Base-by-base conservation (phyloP, 306 rosid species). In the Sophora flavescens region DNA sequence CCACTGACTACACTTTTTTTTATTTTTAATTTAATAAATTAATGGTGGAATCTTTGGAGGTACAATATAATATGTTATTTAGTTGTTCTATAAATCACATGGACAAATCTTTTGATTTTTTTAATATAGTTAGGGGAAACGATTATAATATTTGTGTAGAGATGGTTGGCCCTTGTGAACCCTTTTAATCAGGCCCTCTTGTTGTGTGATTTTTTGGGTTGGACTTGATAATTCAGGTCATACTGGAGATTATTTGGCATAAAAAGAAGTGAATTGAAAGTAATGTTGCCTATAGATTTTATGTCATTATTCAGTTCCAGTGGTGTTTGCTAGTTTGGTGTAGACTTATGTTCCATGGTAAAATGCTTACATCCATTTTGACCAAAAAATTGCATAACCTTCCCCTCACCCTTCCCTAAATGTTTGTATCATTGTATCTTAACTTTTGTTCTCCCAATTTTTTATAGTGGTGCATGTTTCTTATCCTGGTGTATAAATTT, bases 151-250 rank as follows among this genome's bases (percentile, higher is more conserved):
- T 68, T 47, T 22, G 36, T 50, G 38, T 44, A 18, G 53, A 45
- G 64, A 48, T 59, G n/a, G 56, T 50, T 50, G 63, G 15, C n/a
- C 50, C 32, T 56, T 22, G 57, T 51, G 42, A 64, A 36, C 10
- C 48, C 32, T 47, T 22, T 77, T 59, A 63, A 13, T 79, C 66
- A 26, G 38, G 15, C 44, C 63, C 59, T 78, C 77, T 38, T 58
- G 69, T 74, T 69, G 57, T 32, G 47, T 42, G 16, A 18, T 39
- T 61, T 61, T 71, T 32, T 63, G 68, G 10, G 70, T 13, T n/a
- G 32, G 17, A 63, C 60, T 71, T 53, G 30, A 53, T 53, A 17
- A 51, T 79, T 70, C 17, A 67, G 10, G 6, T 13, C 22, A 39
- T 76, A n/a, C n/a, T 39, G 0, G 53, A 8, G 1, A 30, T 44